phyloP scores from a whole-genome alignment of 2,329 filamentous ascomycete species.

The Pleurostoma richardsiae region DNA sequence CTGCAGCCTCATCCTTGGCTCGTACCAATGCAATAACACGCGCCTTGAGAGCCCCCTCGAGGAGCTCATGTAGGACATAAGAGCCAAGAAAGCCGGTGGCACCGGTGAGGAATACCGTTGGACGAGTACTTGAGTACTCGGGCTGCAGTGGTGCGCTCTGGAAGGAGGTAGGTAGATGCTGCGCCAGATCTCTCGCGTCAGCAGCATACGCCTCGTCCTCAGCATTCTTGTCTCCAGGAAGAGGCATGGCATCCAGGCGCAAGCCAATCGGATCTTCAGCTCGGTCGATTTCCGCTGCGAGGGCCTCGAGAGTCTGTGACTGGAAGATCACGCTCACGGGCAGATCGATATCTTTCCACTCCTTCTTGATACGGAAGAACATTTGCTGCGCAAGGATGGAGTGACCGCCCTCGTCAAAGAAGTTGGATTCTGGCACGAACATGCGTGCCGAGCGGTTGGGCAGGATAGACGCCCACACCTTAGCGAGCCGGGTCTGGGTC shows the following conservation, averaged over 20 bases:
- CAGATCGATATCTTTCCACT: conserved; percentile 39
- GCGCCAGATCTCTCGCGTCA: conserved; percentile 39
- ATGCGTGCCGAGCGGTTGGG: conserved; percentile 1
- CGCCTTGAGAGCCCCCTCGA: conserved; percentile 52
- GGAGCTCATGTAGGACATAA: conserved; percentile 71
- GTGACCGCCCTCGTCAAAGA: conserved; percentile 79
- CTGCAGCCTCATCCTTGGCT: conserved; percentile 55
- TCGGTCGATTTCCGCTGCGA: conserved; percentile 47
- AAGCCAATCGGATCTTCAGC: conserved; percentile 2
- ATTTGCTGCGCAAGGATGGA: conserved; percentile 78
- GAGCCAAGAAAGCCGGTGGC: conserved; percentile 87
- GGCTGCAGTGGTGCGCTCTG: conserved; percentile 14
- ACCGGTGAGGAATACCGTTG: conserved; percentile 77
- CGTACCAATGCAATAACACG: conserved; percentile 74
- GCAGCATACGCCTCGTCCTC: conserved; percentile 38
- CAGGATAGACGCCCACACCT: conserved; percentile 2
- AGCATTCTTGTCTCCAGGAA: conserved; percentile 7
- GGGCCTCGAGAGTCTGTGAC: conserved; percentile 44
- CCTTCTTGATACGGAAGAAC: conserved; percentile 58
- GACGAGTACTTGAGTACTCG: conserved; percentile 18
- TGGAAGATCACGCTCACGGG: conserved; percentile 68
- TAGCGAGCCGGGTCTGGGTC: background rate
- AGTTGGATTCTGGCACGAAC: conserved; percentile 41
- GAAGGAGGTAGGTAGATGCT: conserved; percentile 28
- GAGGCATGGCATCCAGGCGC: conserved; percentile 12